Conservation (phyloP, 1,284 basidiomycete genomes). For the Boletus chippewaensis region DNA sequence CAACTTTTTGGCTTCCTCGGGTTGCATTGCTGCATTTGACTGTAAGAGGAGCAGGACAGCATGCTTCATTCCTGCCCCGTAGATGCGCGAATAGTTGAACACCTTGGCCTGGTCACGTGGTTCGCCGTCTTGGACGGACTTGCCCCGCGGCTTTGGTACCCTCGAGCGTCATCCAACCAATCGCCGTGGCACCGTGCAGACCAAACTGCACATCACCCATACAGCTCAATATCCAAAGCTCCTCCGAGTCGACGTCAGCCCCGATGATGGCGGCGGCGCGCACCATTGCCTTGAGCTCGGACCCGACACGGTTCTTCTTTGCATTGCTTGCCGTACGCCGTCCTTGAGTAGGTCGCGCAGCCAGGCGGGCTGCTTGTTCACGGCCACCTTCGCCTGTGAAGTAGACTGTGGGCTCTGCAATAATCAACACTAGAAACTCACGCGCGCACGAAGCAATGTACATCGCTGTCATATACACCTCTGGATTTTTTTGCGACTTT, state of each 20-base stretch:
- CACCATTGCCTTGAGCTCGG: slow-evolving; percentile 98
- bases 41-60: slow-evolving; percentile 88
- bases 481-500: slow-evolving; percentile 74
- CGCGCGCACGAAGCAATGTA: slow-evolving; percentile 17
- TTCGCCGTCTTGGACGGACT: slow-evolving; percentile 95
- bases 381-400: not conserved
- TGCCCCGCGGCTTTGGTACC: slow-evolving; percentile 94
- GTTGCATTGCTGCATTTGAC: slow-evolving; percentile 74
- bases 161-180: slow-evolving; percentile 99
- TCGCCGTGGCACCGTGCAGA: slow-evolving; percentile 91
- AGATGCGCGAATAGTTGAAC: slow-evolving; percentile 99
- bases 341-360: slow-evolving; percentile 55
- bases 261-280: slow-evolving; percentile 92
- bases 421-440: not conserved
- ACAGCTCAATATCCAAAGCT: slow-evolving; percentile 98
- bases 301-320: slow-evolving; percentile 95
- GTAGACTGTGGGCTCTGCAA: slow-evolving; percentile 8
- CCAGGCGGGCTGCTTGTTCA: slow-evolving; percentile 58
- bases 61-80: slow-evolving; percentile 95
- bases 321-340: slow-evolving; percentile 89
- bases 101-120: slow-evolving; percentile 94
- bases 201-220: slow-evolving; percentile 91
- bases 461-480: slow-evolving; percentile 37
- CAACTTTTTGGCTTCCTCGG: slow-evolving; percentile 72
- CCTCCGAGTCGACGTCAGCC: slow-evolving; percentile 98